These are phyloP conservation scores for Vicia faba DNA, from an alignment of 306 rosid species.

Conservation along the genomic window DNA sequence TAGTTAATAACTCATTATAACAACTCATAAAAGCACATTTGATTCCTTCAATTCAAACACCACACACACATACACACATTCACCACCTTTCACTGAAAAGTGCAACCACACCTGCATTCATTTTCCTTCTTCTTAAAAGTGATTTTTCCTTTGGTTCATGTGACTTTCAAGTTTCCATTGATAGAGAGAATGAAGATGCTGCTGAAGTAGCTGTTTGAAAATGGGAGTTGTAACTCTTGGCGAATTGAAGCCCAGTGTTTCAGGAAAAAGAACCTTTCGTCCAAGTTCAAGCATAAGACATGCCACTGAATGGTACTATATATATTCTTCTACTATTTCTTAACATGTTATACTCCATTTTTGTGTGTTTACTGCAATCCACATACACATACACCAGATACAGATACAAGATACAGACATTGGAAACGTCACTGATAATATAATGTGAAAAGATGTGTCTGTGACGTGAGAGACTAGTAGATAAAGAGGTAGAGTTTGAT, in stretches of 20 bases:
- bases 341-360: background rate
- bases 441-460: constrained; percentile 10
- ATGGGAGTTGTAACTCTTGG: constrained; percentile 94
- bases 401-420: background rate
- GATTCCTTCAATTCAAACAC: constrained; percentile 60
- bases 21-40: constrained; percentile 67
- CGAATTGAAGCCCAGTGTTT: constrained; percentile 91
- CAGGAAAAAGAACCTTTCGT: constrained; percentile 81
- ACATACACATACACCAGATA: background rate
- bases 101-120: constrained; percentile 49
- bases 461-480: background rate
- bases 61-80: constrained; percentile 31
- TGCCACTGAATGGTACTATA: constrained; percentile 91
- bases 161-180: constrained; percentile 47
- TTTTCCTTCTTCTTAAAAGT: constrained; percentile 53
- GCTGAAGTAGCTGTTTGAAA: constrained; percentile 29
- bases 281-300: constrained; percentile 94
- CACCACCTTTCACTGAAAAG: constrained; percentile 91
- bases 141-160: constrained; percentile 52
- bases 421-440: background rate
- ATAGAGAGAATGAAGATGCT: constrained; percentile 23
- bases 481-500: constrained; percentile 44
- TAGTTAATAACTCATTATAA: constrained; percentile 59
- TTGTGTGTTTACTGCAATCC: background rate
- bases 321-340: constrained; percentile 23